A percentile compares a stretch with the other conserved stretches of the same genome.
These are phyloP conservation scores for Ganoderma resinaceum DNA, from an alignment of 1,284 basidiomycete species.

Conservation along the genomic window DNA sequence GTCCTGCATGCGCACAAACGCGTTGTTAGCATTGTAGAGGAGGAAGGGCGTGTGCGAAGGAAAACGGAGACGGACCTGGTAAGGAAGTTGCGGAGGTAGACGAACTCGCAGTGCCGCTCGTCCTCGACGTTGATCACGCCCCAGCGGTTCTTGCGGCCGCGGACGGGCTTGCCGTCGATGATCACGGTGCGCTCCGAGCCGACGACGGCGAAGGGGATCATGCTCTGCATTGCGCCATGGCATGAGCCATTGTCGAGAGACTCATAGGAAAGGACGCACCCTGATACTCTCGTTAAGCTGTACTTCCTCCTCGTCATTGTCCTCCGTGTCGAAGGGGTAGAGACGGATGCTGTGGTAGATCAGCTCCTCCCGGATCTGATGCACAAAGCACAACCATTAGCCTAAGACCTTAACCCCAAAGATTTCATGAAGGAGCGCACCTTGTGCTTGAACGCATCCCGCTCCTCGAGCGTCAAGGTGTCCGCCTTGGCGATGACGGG, in stretches of 20 bases:
- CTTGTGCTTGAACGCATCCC: slow-evolving; percentile 92
- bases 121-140: slow-evolving; percentile 99
- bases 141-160: slow-evolving; percentile 97
- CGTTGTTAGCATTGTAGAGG: not conserved
- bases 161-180: slow-evolving; percentile 94
- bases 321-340: slow-evolving; percentile 98
- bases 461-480: slow-evolving; percentile 92
- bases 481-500: slow-evolving; percentile 99
- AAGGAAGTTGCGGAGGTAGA: slow-evolving; percentile 96
- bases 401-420: not conserved
- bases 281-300: slow-evolving; percentile 92
- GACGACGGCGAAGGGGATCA: slow-evolving; percentile 97
- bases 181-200: slow-evolving; percentile 95
- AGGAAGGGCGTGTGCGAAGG: too few species aligned
- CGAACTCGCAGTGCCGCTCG: slow-evolving; percentile 97
- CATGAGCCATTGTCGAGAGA: not conserved
- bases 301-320: slow-evolving; percentile 92
- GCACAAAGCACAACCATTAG: not conserved
- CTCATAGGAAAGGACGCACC: slow-evolving; percentile 53
- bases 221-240: slow-evolving; percentile 57
- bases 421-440: slow-evolving; percentile 44
- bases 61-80: slow-evolving; percentile 63
- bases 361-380: slow-evolving; percentile 91
- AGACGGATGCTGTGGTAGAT: slow-evolving; percentile 92
- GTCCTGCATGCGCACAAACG: slow-evolving; percentile 59